These are phyloP conservation scores for Neofusicoccum kwambonambiense DNA, from an alignment of 2,329 filamentous ascomycete genomes.

Conservation along the genomic window DNA sequence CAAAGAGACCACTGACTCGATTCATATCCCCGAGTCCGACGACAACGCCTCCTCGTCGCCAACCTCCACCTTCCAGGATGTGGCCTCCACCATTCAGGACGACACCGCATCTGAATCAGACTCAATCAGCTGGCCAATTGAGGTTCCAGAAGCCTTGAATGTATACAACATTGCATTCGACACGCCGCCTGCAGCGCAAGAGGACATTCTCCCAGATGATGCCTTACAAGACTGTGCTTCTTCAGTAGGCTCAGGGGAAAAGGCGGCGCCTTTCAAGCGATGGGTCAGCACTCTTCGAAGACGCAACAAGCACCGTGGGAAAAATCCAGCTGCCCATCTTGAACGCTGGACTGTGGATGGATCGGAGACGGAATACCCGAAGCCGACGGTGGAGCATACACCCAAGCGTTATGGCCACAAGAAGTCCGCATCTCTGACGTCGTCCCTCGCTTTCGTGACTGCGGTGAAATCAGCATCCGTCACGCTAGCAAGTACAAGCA, in stretches of 20 bases:
- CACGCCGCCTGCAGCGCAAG: background rate
- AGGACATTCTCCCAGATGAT: background rate
- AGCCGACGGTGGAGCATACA: background rate
- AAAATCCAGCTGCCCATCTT: slow-evolving; percentile 35
- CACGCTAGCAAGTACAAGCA: slow-evolving; percentile 71
- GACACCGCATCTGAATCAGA: background rate
- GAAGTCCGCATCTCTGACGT: slow-evolving; percentile 60
- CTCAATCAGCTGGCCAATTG: slow-evolving; percentile 1
- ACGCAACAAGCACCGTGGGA: slow-evolving; percentile 45
- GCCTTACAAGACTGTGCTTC: background rate
- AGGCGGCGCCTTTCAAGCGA: slow-evolving; percentile 58
- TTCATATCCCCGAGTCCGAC: background rate
- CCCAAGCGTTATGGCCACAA: slow-evolving; percentile 32
- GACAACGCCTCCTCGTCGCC: background rate
- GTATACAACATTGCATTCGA: background rate
- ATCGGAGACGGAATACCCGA: background rate
- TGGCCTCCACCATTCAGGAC: background rate
- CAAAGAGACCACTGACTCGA: slow-evolving; percentile 9
- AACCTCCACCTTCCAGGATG: slow-evolving; percentile 2
- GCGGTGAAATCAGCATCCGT: slow-evolving; percentile 77
- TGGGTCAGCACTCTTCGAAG: slow-evolving; percentile 72
- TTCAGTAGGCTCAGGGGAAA: background rate
- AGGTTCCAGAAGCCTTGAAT: background rate
- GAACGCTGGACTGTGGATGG: slow-evolving; percentile 38
- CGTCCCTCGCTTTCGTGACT: slow-evolving; percentile 77